Percentiles rank a stretch among this genome's conserved stretches.
Evolutionary conservation across 371 early-diverging fungal species (phyloP).

Genomic region (Dinochytrium kinnereticum): DNA sequence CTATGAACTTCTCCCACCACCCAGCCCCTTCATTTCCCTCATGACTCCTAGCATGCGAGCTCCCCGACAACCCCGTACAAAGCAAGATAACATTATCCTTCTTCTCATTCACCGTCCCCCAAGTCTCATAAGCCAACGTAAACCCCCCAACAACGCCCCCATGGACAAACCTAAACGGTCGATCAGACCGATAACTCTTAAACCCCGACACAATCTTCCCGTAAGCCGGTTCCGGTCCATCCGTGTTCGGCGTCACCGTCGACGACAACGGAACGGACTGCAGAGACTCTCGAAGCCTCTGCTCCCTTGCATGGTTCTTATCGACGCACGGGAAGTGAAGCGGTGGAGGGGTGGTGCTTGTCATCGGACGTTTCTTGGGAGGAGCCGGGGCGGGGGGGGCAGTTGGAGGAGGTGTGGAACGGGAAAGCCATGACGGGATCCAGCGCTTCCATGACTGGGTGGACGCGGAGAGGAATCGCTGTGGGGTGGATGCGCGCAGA

Average conservation of each 20-base stretch:
- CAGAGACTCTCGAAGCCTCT: background rate
- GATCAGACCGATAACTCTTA: slow-evolving; percentile 64
- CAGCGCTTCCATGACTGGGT: too few relatives aligned
- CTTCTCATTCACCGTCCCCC: slow-evolving; percentile 82
- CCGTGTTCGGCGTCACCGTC: background rate
- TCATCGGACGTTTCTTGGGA: too few relatives aligned
- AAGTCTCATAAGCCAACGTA: slow-evolving; percentile 91
- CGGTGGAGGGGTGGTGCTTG: background rate
- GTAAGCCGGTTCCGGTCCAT: slow-evolving; percentile 87
- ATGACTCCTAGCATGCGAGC: slow-evolving; percentile 51
- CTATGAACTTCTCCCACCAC: slow-evolving; percentile 98
- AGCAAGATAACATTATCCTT: slow-evolving; percentile 88
- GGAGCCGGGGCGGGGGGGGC: background rate
- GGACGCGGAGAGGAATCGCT: too few relatives aligned
- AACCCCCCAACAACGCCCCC: slow-evolving; percentile 82
- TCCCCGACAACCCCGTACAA: slow-evolving; percentile 70
- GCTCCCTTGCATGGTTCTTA: slow-evolving; percentile 35
- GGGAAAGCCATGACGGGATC: too few relatives aligned
- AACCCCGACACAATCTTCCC: slow-evolving; percentile 85
- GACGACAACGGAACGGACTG: background rate
- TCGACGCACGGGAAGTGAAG: slow-evolving; percentile 43
- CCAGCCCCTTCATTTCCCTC: slow-evolving; percentile 74
- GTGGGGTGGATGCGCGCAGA: too few relatives aligned
- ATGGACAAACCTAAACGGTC: slow-evolving; percentile 79
- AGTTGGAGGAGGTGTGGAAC: background rate